Conservation (phyloP, 192 early-diverging fungal genomes). For the Entomortierella chlamydospora region DNA sequence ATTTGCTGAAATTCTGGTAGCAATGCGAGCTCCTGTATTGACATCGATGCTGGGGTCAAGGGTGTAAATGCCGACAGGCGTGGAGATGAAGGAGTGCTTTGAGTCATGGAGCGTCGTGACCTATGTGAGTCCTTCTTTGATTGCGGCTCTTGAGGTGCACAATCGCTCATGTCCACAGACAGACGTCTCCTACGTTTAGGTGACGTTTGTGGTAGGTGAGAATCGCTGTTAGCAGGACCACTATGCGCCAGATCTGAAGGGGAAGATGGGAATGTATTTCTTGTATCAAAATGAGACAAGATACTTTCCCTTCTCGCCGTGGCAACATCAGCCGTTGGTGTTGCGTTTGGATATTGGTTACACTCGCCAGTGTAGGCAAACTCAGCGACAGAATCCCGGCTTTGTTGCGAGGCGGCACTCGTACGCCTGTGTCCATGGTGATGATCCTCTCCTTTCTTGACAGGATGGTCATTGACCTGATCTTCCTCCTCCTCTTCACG, state of each 20-base stretch:
- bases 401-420: neutral
- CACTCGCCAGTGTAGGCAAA: neutral
- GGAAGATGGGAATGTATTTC: too few species aligned
- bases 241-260: too few species aligned
- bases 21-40: neutral
- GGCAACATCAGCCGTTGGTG: neutral
- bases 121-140: neutral
- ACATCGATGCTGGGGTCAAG: neutral
- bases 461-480: neutral
- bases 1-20: neutral
- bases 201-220: constrained; percentile 8
- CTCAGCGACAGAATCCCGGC: neutral
- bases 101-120: neutral
- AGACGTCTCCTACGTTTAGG: constrained; percentile 11
- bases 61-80: neutral
- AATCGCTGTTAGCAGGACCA: constrained; percentile 15
- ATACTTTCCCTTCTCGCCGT: too few species aligned
- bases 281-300: too few species aligned
- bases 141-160: neutral
- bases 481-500: neutral
- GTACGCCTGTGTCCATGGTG: neutral
- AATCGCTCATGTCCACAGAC: neutral
- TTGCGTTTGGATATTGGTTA: neutral
- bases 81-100: neutral
- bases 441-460: neutral